Evolutionary conservation across 495 filamentous ascomycete genomes (phyloP), one percentile per base, ranked within the genome.

Genomic region (Tuber indicum): DNA sequence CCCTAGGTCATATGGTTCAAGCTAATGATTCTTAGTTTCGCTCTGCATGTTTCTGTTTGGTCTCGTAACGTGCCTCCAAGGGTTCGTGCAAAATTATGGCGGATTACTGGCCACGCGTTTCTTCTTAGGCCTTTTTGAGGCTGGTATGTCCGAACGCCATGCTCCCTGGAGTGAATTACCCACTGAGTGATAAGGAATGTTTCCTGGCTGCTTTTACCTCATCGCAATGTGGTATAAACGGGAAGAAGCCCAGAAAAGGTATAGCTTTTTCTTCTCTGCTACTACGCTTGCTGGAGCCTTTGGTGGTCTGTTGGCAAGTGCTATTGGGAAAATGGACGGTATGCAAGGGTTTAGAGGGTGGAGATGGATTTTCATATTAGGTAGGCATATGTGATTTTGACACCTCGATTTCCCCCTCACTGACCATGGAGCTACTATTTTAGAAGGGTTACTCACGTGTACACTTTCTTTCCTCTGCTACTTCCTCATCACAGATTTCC

Each of bases 271-370:
- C 87, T 98, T 96, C 87, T 87, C 87, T 78, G 91, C 90, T 5
- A 95, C 94, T 1, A 91, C 91, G 3, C 84, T 97, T 36, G 93
- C 94, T 14, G 93, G 93, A 32, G 94, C 94, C 6, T 97, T 97
- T 78, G 93, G 94, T 58, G 93, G 94, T 19, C 86, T 97, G 19
- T 85, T 97, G 19, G 94, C 94, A 3, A 90, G 89, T 16, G 94
- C 90, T n/a, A 94, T 98, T 72, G 93, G 92, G 36, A 94, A 96
- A 83, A 94, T 91, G 89, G 87, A 93, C 78, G 87, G 87, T 17
- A 83, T 94, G 42, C 39, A 89, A 44, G 91, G 90, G 47, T 95
- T 93, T 78, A 81, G 82, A 2, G 95, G 93, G 71, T 98, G 95
- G 95, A 88, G 94, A 70, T 98, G 96, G 95, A 89, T 91, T 74